Base-by-base conservation (phyloP, 1,139 yeast species). In the Scheffersomyces lignicola region DNA sequence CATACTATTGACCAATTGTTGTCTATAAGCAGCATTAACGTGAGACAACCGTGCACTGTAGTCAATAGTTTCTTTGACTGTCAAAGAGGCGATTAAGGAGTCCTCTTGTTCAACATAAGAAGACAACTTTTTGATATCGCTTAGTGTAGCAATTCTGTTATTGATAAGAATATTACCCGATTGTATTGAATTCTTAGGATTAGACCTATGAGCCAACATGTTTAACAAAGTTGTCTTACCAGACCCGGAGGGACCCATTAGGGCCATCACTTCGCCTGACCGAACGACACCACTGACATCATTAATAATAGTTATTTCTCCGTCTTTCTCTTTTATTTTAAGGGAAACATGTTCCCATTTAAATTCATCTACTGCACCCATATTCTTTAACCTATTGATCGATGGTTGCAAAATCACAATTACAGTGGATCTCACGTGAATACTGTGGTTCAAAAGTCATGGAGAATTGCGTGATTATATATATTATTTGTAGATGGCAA, bases 81-180 rank as follows among this genome's bases (percentile, higher is more conserved):
- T 54, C 26, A 53, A 47, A 3, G 53, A 49, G 0, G 56, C 56
- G 33, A 56, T 48, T 24, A 54, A 45, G 4, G 48, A 44, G 37
- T 56, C 61, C 37, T 55, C 58, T 39, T 56, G 61, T 32, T 54
- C 58, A 6, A 55, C 58, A 38, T 48, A 55, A 32, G 52, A 39
- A 34, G 70, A 37, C 13, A 48, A 40, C 16, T 44, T 37, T 26
- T 42, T 41, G 29, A 46, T 39, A 12, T 38, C 34, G 11, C 37
- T 32, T 16, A 32, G 26, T 3, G 36, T 42, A 0, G 39, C 37
- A 3, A 35, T 38, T 10, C 39, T 38, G 14, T 40, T 31, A 26
- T 34, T 41, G 18, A 39, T 40, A 28, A 18, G 40, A 27, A 43
- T 40, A 32, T 36, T 39, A 33, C 53, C 48, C 7, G 42, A 18